phyloP scores from a whole-genome alignment of 1,284 basidiomycete species.

The Ustilago curta region DNA sequence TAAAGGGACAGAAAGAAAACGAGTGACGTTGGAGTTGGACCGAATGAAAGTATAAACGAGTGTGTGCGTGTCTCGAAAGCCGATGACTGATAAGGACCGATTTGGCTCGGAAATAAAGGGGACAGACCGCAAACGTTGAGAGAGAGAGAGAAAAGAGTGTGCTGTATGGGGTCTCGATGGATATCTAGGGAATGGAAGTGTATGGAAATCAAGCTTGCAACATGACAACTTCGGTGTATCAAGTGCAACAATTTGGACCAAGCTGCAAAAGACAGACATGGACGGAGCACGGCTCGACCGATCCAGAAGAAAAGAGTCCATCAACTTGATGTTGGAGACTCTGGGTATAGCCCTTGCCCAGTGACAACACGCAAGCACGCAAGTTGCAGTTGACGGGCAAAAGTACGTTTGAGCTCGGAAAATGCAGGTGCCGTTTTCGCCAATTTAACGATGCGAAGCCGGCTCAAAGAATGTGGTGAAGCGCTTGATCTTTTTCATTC shows the following conservation, averaged over 20 bases:
- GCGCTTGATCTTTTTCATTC: constrained; percentile 58
- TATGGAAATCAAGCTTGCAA: background rate
- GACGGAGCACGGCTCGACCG: background rate
- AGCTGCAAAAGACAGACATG: background rate
- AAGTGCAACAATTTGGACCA: no score
- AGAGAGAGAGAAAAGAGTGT: background rate
- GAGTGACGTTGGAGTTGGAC: constrained; percentile 42
- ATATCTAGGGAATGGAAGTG: constrained; percentile 1
- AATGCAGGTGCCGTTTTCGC: background rate
- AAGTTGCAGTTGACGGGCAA: constrained; percentile 13
- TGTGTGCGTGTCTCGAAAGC: background rate
- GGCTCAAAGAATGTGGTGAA: constrained; percentile 54
- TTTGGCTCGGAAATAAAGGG: background rate
- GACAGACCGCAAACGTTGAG: no score
- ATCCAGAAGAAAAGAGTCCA: constrained; percentile 6
- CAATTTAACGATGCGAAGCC: constrained; percentile 34
- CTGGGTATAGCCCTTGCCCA: constrained; percentile 40
- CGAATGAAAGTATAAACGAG: constrained; percentile 5
- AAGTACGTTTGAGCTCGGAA: constrained; percentile 8
- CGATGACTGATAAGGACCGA: background rate
- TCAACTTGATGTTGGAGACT: background rate
- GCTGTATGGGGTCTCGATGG: background rate
- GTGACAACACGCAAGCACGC: constrained; percentile 1
- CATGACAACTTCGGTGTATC: background rate
- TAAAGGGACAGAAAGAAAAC: background rate